Evolutionary conservation across 108 stramenopile species (phyloP).

Genomic region (Conticribra weissflogii): DNA sequence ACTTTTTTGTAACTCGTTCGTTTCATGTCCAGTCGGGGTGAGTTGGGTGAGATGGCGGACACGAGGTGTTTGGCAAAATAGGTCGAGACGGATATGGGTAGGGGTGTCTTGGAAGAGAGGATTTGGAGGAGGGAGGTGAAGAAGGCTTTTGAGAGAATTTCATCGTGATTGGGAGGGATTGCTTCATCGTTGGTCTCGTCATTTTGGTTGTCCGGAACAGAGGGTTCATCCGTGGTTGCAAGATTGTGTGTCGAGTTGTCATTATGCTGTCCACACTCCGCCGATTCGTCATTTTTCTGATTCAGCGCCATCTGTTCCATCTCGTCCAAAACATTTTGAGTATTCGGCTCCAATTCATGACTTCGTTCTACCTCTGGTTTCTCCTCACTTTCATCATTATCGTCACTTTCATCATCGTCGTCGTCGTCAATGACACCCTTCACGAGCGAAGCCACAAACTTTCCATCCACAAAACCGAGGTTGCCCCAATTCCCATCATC

Average conservation of each 20-base stretch:
- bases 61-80: conserved; percentile 77
- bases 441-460: conserved; percentile 46
- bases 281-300: no score
- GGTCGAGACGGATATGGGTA: conserved; percentile 71
- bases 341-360: no score
- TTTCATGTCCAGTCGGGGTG: conserved; percentile 67
- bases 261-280: no score
- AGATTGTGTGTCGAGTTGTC: no score
- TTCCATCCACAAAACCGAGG: conserved; percentile 72
- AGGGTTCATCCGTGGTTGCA: no score
- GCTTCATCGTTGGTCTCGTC: conserved; percentile 16
- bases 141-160: conserved; percentile 55
- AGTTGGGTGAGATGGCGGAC: conserved; percentile 39
- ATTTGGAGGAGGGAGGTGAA: conserved; percentile 39
- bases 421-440: conserved; percentile 20
- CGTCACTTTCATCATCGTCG: conserved; percentile 11
- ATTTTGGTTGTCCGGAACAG: conserved; percentile 1
- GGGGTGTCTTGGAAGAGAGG: conserved; percentile 51
- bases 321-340: background rate
- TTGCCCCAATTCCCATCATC: conserved; percentile 85
- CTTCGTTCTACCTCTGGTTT: conserved; percentile 3
- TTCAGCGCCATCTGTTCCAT: no score
- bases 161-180: conserved; percentile 40
- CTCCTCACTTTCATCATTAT: conserved; percentile 6
- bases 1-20: conserved; percentile 78